Evolutionary conservation across 768 basidiomycete species (phyloP), one percentile per base, ranked within the genome.

Genomic region (Leccinum uliginosum): DNA sequence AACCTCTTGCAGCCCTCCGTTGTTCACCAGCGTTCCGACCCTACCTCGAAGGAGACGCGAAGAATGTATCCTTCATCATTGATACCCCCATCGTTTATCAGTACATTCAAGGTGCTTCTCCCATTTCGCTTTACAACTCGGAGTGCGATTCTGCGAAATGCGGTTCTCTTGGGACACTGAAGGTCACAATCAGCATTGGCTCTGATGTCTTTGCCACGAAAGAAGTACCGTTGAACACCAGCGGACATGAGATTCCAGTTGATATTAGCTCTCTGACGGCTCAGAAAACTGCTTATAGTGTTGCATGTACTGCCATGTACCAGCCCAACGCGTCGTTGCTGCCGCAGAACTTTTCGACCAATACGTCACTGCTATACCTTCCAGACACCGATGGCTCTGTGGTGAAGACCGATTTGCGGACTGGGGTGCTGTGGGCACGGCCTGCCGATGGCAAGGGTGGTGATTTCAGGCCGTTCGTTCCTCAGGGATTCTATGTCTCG

Each of bases 401-500:
- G 26, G 79, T 79, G 1, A 81, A 81, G 65, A 74, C 78, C 11
- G 81, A 83, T 57, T 53, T 75, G 59, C 71, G 76, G 24, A 78
- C 78, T 1, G 80, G 80, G 1, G 73, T 74, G 8, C 59, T 81
- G 43, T 70, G 80, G 63, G 71, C 70, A 4, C 76, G 76, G 51
- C 72, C 71, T 55, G 69, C 55, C 5, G 32, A 62, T 49, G 58
- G 59, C 19, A 65, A 59, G 6, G 64, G 65, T 19, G 55, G 62
- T 1, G 19, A 27, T 2, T 71, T 71, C 58, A 64, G 75, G 58
- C 71, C 78, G 0, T 69, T 85, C 12, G 68, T 91, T 55, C 88
- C 91, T 0, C 79, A 89, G 46, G 89, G 89, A 0, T 92, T 87
- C 69, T 91, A 89, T 62, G 83, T 88, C 0, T 68, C 76, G 6